Evolutionary conservation across 2,329 filamentous ascomycete genomes (phyloP).

Genomic region (Emmonsia crescens): DNA sequence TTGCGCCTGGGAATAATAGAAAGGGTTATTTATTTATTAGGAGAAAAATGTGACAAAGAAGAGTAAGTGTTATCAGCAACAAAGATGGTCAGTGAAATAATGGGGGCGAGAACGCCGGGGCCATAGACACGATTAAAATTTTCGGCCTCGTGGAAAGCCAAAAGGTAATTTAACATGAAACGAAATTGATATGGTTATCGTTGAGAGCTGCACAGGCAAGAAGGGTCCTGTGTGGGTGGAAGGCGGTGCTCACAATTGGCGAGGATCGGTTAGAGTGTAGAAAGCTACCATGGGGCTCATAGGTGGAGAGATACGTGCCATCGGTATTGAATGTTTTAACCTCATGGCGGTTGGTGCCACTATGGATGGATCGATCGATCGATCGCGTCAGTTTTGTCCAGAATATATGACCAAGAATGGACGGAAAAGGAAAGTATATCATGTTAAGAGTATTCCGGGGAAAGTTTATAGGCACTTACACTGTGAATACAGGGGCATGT

Average conservation of each 20-base stretch:
- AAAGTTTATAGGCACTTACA: slow-evolving; percentile 48
- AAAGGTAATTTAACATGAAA: slow-evolving; percentile 45
- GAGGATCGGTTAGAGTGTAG: slow-evolving; percentile 67
- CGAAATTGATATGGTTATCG: slow-evolving; percentile 84
- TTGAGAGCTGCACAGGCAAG: slow-evolving; percentile 77
- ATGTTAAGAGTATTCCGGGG: background rate
- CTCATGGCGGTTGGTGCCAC: slow-evolving; percentile 75
- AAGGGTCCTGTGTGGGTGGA: slow-evolving; percentile 90
- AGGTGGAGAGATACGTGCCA: slow-evolving; percentile 64
- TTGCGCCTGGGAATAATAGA: background rate
- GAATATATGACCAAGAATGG: slow-evolving; percentile 12
- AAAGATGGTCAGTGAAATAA: background rate
- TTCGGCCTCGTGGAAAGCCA: background rate
- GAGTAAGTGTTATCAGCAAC: background rate
- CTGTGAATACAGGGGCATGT: slow-evolving; percentile 88
- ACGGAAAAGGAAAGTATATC: slow-evolving; percentile 1
- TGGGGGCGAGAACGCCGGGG: too few relatives aligned
- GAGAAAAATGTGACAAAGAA: background rate
- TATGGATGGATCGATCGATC: slow-evolving; percentile 32
- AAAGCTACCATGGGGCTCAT: slow-evolving; percentile 87
- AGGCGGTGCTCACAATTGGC: slow-evolving; percentile 79
- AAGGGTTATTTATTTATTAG: background rate
- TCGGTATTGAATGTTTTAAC: slow-evolving; percentile 91
- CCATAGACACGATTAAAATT: background rate
- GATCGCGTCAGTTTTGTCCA: background rate